Percentiles rank a stretch among this genome's conserved stretches.
phyloP scores from a whole-genome alignment of 2,329 filamentous ascomycete species.

The Sporothrix protearum region DNA sequence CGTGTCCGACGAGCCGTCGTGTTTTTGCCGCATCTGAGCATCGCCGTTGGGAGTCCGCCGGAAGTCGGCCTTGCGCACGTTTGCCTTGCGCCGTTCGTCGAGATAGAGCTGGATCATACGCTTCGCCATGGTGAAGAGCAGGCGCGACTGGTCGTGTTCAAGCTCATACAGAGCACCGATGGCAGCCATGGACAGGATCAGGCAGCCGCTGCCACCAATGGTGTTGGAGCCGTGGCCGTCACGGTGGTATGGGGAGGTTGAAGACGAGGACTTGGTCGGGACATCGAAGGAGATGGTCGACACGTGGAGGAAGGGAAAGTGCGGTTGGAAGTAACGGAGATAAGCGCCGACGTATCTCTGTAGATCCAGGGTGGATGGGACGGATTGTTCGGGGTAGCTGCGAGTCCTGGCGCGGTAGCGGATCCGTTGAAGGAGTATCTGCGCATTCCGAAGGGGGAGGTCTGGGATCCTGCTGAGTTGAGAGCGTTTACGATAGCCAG shows the following conservation, averaged over 20 bases:
- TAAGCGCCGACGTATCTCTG: constrained; percentile 89
- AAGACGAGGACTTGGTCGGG: constrained; percentile 30
- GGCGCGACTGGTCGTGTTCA: constrained; percentile 73
- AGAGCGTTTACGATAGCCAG: constrained; percentile 58
- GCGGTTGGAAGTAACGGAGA: constrained; percentile 87
- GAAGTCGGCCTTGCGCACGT: constrained; percentile 64
- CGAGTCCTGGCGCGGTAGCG: constrained; percentile 59
- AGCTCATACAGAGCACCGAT: constrained; percentile 72
- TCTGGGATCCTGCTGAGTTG: constrained; percentile 45
- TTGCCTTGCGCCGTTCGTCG: constrained; percentile 82
- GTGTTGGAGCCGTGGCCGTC: constrained; percentile 34
- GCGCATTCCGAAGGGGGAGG: constrained; percentile 54
- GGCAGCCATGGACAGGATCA: constrained; percentile 85
- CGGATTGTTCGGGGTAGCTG: constrained; percentile 59
- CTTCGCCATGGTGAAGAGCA: constrained; percentile 88
- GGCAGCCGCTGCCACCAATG: constrained; percentile 75
- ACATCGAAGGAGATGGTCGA: constrained; percentile 88
- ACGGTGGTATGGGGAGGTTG: constrained; percentile 60
- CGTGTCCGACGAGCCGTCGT: constrained; percentile 66
- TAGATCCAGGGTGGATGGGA: constrained; percentile 80
- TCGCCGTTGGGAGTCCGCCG: constrained; percentile 49
- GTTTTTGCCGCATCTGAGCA: constrained; percentile 30
- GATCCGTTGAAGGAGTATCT: constrained; percentile 62
- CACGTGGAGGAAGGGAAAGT: constrained; percentile 90
- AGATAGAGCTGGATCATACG: constrained; percentile 93